These are phyloP conservation scores for Rhizophagus clarus DNA, from an alignment of 192 early-diverging fungal genomes.

Conservation along the genomic window DNA sequence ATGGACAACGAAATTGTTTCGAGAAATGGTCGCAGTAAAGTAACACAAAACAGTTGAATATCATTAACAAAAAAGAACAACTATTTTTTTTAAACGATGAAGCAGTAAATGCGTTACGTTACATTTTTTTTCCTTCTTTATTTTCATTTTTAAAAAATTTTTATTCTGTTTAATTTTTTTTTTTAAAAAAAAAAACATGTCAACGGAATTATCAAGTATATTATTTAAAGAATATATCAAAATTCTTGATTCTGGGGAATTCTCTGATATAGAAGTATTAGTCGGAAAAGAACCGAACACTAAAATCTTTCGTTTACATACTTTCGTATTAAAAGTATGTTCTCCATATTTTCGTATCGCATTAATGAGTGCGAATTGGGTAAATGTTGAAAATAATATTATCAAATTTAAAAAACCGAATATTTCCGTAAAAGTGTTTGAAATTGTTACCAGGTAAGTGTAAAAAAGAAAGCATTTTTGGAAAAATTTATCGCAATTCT, in stretches of 20 bases:
- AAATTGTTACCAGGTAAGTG: neutral
- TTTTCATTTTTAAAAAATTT: too few relatives aligned
- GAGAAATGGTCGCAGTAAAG: too few relatives aligned
- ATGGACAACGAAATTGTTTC: too few relatives aligned
- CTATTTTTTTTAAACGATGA: too few relatives aligned
- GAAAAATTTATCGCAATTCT: neutral
- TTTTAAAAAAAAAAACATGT: too few relatives aligned
- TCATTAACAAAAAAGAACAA: too few relatives aligned
- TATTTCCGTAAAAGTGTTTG: neutral
- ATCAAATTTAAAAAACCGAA: neutral
- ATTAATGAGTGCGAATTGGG: neutral
- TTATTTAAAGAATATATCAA: neutral
- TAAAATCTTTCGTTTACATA: neutral
- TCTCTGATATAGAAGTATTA: neutral
- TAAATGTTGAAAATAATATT: neutral
- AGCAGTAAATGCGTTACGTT: too few relatives aligned
- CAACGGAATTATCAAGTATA: too few relatives aligned
- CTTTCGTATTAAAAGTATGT: neutral
- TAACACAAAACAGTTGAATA: too few relatives aligned
- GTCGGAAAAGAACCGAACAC: constrained; percentile 3
- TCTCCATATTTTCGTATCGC: constrained; percentile 9
- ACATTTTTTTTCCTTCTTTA: too few relatives aligned
- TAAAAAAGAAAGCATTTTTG: too few relatives aligned
- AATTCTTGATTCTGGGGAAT: neutral
- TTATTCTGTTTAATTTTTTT: too few relatives aligned